Percentiles rank a stretch among this genome's conserved stretches.
These are phyloP conservation scores for Orobanche coerulescens DNA, from an alignment of 257 asterid species.

Conservation along the genomic window DNA sequence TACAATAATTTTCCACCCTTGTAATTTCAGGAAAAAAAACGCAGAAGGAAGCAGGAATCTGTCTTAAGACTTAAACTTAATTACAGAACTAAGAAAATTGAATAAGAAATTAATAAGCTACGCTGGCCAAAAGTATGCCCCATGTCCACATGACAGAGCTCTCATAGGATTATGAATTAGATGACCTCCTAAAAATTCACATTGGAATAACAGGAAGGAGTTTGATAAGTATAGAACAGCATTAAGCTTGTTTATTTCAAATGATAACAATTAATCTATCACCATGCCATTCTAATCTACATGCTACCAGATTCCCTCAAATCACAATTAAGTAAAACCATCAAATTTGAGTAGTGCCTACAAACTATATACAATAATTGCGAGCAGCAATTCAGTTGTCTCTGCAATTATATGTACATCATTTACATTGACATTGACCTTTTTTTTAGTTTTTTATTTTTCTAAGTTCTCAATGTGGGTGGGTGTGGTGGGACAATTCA, in stretches of 20 bases:
- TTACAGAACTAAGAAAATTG: neutral
- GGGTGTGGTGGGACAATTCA: neutral
- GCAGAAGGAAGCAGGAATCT: neutral
- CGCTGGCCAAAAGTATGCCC: constrained; percentile 1
- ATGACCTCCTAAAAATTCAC: neutral
- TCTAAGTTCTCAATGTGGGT: neutral
- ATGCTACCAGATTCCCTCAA: neutral
- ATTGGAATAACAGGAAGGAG: neutral
- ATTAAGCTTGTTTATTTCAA: constrained; percentile 9
- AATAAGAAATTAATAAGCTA: constrained; percentile 1
- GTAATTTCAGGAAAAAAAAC: neutral
- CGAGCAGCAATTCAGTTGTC: neutral
- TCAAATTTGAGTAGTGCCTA: neutral
- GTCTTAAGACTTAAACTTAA: constrained; percentile 8
- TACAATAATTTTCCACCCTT: neutral
- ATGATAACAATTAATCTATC: neutral
- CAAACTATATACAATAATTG: constrained; percentile 1
- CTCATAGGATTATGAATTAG: neutral
- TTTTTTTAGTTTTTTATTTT: neutral
- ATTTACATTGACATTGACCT: neutral
- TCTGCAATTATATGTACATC: neutral
- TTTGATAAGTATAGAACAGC: constrained; percentile 1
- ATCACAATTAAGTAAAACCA: neutral
- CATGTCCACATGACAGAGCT: neutral
- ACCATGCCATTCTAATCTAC: neutral